Conservation (phyloP, 176 grass and related monocot genomes). For the Pontederia crassipes region DNA sequence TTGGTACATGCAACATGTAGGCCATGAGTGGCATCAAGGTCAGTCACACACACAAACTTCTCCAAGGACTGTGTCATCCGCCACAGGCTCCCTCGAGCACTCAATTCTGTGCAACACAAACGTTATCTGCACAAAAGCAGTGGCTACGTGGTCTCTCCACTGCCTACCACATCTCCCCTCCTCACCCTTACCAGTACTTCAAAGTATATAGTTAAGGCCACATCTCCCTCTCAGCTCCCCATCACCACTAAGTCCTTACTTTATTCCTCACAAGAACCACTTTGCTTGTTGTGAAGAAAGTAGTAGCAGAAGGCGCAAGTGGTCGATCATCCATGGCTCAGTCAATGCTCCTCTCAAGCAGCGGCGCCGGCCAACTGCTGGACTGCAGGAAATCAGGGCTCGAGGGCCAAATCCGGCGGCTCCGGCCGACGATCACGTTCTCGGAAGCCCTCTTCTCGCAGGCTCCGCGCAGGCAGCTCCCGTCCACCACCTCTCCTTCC, state of each 20-base stretch:
- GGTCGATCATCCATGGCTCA: conserved; percentile 37
- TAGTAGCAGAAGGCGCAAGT: not conserved
- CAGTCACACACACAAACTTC: too few species aligned
- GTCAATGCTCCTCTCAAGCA: conserved; percentile 78
- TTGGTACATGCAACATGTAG: too few species aligned
- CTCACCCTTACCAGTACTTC: not conserved
- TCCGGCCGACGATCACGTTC: conserved; percentile 24
- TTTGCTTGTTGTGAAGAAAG: not conserved
- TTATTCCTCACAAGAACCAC: not conserved
- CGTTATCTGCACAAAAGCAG: too few species aligned
- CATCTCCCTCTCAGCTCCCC: not conserved
- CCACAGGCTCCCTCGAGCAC: too few species aligned
- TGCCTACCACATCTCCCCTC: not conserved
- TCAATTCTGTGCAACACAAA: too few species aligned
- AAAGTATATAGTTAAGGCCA: not conserved
- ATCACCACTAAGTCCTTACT: not conserved
- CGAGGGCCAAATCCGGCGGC: conserved; percentile 16
- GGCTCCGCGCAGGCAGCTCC: not conserved
- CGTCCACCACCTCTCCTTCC: conserved; percentile 5
- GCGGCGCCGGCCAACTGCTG: conserved; percentile 25
- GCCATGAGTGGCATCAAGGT: too few species aligned
- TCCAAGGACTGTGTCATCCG: too few species aligned
- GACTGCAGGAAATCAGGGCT: conserved; percentile 19
- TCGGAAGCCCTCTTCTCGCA: conserved; percentile 14
- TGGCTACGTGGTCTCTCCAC: conserved; percentile 1